These are phyloP conservation scores for Cercospora sesami DNA, from an alignment of 2,329 filamentous ascomycete species.

Conservation along the genomic window DNA sequence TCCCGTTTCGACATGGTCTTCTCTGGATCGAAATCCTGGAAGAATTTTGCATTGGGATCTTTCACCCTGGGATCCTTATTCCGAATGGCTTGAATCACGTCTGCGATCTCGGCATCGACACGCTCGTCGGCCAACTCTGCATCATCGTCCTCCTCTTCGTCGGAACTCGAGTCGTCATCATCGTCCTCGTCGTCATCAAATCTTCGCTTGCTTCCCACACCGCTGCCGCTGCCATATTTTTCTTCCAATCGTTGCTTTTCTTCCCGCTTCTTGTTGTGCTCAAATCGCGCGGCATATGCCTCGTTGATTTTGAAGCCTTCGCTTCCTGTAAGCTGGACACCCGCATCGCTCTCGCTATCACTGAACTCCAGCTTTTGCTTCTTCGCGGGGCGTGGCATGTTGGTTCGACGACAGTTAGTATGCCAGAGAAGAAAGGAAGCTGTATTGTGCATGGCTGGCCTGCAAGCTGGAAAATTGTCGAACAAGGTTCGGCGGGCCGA, in stretches of 20 bases:
- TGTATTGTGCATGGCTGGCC: background rate
- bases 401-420: background rate
- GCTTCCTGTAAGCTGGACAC: slow-evolving; percentile 27
- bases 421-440: background rate
- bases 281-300: slow-evolving; percentile 84
- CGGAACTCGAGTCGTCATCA: slow-evolving; percentile 66
- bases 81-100: slow-evolving; percentile 81
- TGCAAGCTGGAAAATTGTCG: slow-evolving; percentile 9
- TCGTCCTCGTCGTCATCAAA: slow-evolving; percentile 51
- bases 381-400: slow-evolving; percentile 33
- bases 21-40: slow-evolving; percentile 63
- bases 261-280: slow-evolving; percentile 96
- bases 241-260: slow-evolving; percentile 82
- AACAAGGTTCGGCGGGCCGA: slow-evolving; percentile 8
- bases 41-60: slow-evolving; percentile 77
- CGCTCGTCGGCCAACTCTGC: slow-evolving; percentile 82
- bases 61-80: slow-evolving; percentile 91
- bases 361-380: slow-evolving; percentile 38
- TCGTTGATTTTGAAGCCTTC: slow-evolving; percentile 76
- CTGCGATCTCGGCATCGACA: slow-evolving; percentile 82
- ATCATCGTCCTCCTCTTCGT: slow-evolving; percentile 84
- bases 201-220: slow-evolving; percentile 22
- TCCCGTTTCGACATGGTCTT: slow-evolving; percentile 49
- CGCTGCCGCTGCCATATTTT: slow-evolving; percentile 63
- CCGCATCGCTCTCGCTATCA: slow-evolving; percentile 29